Conservation (phyloP, 805 yeast species). For the Candida berthetii region DNA sequence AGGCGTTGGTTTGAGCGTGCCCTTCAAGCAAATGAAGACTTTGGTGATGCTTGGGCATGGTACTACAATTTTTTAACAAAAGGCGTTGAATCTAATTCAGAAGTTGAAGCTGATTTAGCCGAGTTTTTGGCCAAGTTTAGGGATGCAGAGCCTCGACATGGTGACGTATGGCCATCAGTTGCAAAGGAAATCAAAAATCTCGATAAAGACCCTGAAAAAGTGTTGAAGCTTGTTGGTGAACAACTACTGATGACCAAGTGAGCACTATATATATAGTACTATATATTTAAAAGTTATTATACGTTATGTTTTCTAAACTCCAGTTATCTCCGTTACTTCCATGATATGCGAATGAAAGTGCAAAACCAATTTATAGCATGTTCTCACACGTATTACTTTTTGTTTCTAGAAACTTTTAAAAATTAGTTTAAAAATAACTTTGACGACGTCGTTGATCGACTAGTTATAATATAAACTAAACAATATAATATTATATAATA, state of each 20-base stretch:
- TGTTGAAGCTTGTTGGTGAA: constrained; percentile 24
- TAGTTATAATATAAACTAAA: no score
- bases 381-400: no score
- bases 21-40: constrained; percentile 41
- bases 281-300: no score
- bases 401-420: no score
- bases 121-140: constrained; percentile 29
- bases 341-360: no score
- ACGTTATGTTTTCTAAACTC: no score
- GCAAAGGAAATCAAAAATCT: constrained; percentile 43
- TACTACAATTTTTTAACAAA: constrained; percentile 37
- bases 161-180: constrained; percentile 50
- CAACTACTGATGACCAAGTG: constrained; percentile 1
- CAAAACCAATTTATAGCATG: no score
- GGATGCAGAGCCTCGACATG: constrained; percentile 52
- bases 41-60: constrained; percentile 81
- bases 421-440: no score
- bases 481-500: no score
- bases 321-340: no score
- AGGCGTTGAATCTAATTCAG: constrained; percentile 14
- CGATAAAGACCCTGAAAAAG: constrained; percentile 31
- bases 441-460: no score
- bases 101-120: constrained; percentile 24
- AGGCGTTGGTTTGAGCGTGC: constrained; percentile 73
- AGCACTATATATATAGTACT: no score